phyloP scores from a whole-genome alignment of 805 yeast genomes.

The Yarrowia yakushimensis region DNA sequence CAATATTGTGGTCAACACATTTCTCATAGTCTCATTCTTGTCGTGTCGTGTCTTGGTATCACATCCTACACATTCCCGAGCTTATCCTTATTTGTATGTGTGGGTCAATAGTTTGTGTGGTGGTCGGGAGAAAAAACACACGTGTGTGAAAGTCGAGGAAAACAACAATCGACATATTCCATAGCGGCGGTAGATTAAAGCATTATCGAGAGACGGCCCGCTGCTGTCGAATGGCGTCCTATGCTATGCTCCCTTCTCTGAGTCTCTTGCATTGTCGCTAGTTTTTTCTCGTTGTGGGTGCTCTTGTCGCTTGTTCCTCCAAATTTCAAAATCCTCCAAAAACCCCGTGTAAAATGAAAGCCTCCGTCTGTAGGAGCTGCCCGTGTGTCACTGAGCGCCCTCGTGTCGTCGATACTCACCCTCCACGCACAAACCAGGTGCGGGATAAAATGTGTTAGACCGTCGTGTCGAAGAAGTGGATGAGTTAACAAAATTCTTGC shows the following conservation, averaged over 20 bases:
- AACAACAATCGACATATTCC: background rate
- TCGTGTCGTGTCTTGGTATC: background rate
- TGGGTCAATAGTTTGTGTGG: background rate
- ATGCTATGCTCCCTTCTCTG: background rate
- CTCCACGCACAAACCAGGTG: conserved; percentile 25
- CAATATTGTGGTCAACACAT: background rate
- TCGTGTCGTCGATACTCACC: conserved; percentile 9
- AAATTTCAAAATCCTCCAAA: background rate
- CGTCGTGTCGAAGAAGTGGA: conserved; percentile 25
- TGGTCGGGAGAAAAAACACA: conserved; percentile 8
- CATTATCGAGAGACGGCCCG: conserved; percentile 3
- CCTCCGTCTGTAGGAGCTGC: background rate
- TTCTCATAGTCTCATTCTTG: background rate
- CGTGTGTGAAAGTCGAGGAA: background rate
- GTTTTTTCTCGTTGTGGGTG: conserved; percentile 14
- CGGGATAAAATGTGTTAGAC: conserved; percentile 18
- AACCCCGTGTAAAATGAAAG: background rate
- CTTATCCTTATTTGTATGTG: conserved; percentile 10
- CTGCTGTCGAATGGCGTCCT: background rate
- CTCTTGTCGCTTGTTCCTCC: background rate
- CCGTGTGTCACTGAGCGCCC: background rate
- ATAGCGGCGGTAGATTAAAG: background rate
- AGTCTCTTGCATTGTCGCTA: background rate
- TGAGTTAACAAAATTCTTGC: conserved; percentile 14
- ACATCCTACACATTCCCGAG: conserved; percentile 10